Conservation (phyloP, 2,329 filamentous ascomycete genomes). For the Aspergillus terreus region DNA sequence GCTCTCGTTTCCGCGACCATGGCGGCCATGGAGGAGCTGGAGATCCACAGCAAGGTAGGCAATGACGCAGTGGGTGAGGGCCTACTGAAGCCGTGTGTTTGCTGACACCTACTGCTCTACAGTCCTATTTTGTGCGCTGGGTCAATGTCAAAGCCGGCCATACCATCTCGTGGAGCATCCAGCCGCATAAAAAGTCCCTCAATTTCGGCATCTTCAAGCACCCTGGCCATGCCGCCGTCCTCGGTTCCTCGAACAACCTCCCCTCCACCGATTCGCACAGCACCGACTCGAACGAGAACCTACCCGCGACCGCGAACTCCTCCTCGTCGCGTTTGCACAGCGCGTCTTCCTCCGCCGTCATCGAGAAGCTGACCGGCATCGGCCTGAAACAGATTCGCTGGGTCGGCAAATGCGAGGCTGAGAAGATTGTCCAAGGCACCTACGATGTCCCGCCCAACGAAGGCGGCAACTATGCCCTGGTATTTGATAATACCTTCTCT, state of each 20-base stretch:
- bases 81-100: slow-evolving; percentile 1
- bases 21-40: slow-evolving; percentile 94
- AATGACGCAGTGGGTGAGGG: neutral
- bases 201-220: slow-evolving; percentile 99
- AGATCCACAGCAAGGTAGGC: slow-evolving; percentile 91
- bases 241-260: slow-evolving; percentile 37
- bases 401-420: slow-evolving; percentile 93
- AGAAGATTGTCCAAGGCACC: slow-evolving; percentile 88
- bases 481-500: slow-evolving; percentile 98
- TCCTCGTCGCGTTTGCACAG: slow-evolving; percentile 40
- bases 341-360: slow-evolving; percentile 67
- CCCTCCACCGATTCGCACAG: slow-evolving; percentile 41
- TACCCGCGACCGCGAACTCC: slow-evolving; percentile 39
- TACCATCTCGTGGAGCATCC: slow-evolving; percentile 95
- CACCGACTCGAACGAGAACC: slow-evolving; percentile 35
- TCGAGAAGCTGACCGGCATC: slow-evolving; percentile 60
- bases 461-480: slow-evolving; percentile 90
- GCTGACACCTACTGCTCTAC: slow-evolving; percentile 16
- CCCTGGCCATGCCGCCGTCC: slow-evolving; percentile 65
- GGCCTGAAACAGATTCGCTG: slow-evolving; percentile 66
- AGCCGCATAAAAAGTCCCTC: slow-evolving; percentile 97
- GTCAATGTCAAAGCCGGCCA: slow-evolving; percentile 85
- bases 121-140: slow-evolving; percentile 99
- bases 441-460: slow-evolving; percentile 72
- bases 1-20: slow-evolving; percentile 46